Conservation (phyloP, 1,284 basidiomycete genomes). For the Microbotryomycetes sp. region DNA sequence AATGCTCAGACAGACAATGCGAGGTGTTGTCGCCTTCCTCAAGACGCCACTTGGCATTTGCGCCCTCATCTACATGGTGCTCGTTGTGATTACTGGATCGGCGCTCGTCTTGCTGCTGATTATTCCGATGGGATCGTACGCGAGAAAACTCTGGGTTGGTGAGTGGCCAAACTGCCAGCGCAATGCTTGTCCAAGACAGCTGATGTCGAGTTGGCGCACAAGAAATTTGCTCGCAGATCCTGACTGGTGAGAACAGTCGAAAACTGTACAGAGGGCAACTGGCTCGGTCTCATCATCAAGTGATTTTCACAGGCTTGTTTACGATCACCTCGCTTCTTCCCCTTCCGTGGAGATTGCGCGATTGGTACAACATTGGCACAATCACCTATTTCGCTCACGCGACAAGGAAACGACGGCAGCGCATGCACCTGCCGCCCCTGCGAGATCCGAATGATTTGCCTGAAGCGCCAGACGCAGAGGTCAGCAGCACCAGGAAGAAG, state of each 20-base stretch:
- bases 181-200: neutral
- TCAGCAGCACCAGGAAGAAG: neutral
- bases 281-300: neutral
- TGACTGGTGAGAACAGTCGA: constrained; percentile 18
- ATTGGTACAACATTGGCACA: constrained; percentile 30
- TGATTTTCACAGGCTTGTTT: constrained; percentile 28
- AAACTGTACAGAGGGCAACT: neutral
- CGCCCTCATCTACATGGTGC: constrained; percentile 25
- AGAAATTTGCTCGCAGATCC: constrained; percentile 11
- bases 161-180: too few species aligned
- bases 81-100: constrained; percentile 28
- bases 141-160: constrained; percentile 14
- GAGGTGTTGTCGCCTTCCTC: constrained; percentile 35
- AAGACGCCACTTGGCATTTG: constrained; percentile 36
- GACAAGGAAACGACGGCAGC: constrained; percentile 3
- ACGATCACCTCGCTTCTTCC: constrained; percentile 34
- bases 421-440: constrained; percentile 1
- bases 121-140: constrained; percentile 12
- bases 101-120: constrained; percentile 3
- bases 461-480: constrained; percentile 4
- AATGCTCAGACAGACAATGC: constrained; percentile 17
- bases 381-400: constrained; percentile 22
- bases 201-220: neutral
- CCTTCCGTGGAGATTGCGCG: constrained; percentile 33
- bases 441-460: constrained; percentile 12